Conservation (phyloP, 257 asterid species). For the Nicotiana obtusifolia region DNA sequence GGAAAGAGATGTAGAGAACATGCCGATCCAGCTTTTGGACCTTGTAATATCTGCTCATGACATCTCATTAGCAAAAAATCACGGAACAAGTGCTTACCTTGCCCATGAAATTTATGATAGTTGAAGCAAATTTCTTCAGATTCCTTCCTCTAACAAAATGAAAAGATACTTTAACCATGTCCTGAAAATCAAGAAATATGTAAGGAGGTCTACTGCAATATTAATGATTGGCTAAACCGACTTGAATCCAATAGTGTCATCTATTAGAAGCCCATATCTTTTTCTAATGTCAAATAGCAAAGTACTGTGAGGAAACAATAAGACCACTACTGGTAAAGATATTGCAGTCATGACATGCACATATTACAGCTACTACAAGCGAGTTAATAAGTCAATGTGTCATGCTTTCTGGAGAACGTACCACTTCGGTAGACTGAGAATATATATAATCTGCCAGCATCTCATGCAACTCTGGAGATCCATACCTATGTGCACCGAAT, state of each 20-base stretch:
- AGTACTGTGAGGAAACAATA: not conserved
- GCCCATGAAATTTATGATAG: slow-evolving; percentile 85
- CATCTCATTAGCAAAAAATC: not conserved
- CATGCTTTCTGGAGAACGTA: slow-evolving; percentile 22
- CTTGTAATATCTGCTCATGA: not conserved
- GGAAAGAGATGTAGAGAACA: not conserved
- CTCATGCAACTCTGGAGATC: slow-evolving; percentile 91
- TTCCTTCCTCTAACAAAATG: slow-evolving; percentile 85
- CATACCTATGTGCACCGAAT: slow-evolving; percentile 63
- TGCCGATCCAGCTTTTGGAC: not conserved
- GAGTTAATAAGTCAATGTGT: not conserved
- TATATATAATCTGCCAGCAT: slow-evolving; percentile 88
- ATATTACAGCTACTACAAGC: not conserved
- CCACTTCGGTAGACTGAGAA: slow-evolving; percentile 93
- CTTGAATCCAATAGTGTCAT: not conserved
- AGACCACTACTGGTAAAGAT: not conserved
- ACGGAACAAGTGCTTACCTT: slow-evolving; percentile 43
- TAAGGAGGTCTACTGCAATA: not conserved
- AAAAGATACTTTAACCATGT: slow-evolving; percentile 80
- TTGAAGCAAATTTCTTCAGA: slow-evolving; percentile 77
- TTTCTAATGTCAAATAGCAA: not conserved
- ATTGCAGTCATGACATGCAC: not conserved
- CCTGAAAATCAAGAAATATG: slow-evolving; percentile 42
- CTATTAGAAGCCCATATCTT: not conserved
- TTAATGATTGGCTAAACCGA: not conserved